Evolutionary conservation across 2,329 filamentous ascomycete genomes (phyloP), one percentile per base, ranked within the genome.

Genomic region (Talaromyces amestolkiae): DNA sequence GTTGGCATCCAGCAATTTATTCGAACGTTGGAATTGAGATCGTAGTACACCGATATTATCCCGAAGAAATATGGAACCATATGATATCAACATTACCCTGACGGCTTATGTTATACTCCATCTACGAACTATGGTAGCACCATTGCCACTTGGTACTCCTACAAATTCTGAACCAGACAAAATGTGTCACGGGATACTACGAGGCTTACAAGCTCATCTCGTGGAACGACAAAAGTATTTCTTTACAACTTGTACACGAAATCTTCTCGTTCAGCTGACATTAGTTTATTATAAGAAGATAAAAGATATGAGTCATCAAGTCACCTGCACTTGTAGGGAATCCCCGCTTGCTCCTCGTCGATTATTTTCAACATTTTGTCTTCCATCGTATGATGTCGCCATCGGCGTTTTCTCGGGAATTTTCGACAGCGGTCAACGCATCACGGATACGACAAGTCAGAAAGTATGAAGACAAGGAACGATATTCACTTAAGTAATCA

Each of bases 21-120:
- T 39, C 19, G 22, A 22, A 9, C n/a, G 53, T 22, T 24, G n/a
- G 37, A 15, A 56, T 22, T 56, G 47, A 31, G 11, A 7, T 10
- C 8, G 24, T 35, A 7, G 4, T 10, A n/a, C 51, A 54, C 53
- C 53, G 53, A 56, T 39, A 15, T 22, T 37, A 22, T 37, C 31
- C 53, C 53, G 53, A 56, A 39, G n/a, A 37, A 56, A 22, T 53
- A 56, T 56, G 53, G 53, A 56, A 8, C 33, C 33, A 22, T 56
- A 56, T 56, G 53, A 56, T 56, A 56, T 56, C 31, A 56, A 9
- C 31, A 37, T 39, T 56, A 17, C 33, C n/a, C 31, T 37, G 31
- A 35, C 31, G 19, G 51, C n/a, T 24, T 5, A 37, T 39, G 31
- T 19, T 19, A 37, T 56, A 24, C 3, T 24, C 22, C 45, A 43